Percentiles rank a stretch among this genome's conserved stretches.
phyloP scores from a whole-genome alignment of 805 yeast genomes.

The Schizosaccharomyces japonicus region DNA sequence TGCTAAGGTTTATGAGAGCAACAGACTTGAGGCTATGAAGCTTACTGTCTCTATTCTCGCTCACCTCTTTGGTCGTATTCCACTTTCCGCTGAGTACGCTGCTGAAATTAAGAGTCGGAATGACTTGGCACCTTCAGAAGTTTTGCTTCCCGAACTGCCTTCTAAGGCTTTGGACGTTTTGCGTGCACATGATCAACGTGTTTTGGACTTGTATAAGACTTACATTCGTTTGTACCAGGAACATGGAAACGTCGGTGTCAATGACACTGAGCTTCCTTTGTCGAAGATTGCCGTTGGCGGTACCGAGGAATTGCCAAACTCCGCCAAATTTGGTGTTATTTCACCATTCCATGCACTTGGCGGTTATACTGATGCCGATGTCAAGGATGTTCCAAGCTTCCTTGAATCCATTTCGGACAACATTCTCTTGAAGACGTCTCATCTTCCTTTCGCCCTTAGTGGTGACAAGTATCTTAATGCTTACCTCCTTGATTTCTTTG shows the following conservation, averaged over 20 bases:
- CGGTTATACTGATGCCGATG: neutral
- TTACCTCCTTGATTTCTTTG: neutral
- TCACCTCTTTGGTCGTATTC: conserved; percentile 1
- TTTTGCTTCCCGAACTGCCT: neutral
- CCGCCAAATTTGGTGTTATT: neutral
- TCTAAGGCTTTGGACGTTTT: neutral
- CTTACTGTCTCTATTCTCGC: neutral
- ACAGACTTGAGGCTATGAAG: neutral
- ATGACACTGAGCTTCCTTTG: neutral
- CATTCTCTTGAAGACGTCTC: neutral
- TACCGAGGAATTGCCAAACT: neutral
- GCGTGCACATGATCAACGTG: neutral
- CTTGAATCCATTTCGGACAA: neutral
- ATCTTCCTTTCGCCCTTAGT: neutral
- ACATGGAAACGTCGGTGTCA: conserved; percentile 1
- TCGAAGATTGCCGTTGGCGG: neutral
- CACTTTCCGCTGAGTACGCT: neutral
- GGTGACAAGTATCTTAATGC: neutral
- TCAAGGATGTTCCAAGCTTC: neutral
- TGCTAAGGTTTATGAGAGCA: neutral
- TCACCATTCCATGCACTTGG: neutral
- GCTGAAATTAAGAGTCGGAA: neutral
- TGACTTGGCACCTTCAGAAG: neutral
- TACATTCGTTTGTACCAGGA: neutral
- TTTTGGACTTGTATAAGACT: neutral